These are phyloP conservation scores for Aurinia saxatilis DNA, from an alignment of 345 rosid species.

Conservation along the genomic window DNA sequence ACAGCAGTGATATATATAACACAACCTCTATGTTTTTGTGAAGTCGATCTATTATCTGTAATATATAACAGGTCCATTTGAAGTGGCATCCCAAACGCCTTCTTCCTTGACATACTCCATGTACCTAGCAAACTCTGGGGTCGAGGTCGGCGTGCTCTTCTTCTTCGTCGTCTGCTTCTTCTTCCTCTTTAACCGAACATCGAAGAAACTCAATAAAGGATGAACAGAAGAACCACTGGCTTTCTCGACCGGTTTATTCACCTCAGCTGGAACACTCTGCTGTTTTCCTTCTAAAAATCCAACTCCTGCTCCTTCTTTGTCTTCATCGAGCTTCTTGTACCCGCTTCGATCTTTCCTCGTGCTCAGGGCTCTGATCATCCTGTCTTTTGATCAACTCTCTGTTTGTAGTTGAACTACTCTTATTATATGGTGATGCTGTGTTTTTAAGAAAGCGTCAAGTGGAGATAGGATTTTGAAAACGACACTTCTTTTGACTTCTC, in stretches of 20 bases:
- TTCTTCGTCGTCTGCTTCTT: constrained; percentile 55
- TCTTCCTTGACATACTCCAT: constrained; percentile 67
- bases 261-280: constrained; percentile 2
- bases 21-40: background rate
- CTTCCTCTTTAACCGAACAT: constrained; percentile 25
- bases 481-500: constrained; percentile 29
- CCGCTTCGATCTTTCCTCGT: constrained; percentile 32
- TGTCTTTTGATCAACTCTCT: constrained; percentile 14
- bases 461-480: constrained; percentile 8
- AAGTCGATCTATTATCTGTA: constrained; percentile 26
- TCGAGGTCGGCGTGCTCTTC: constrained; percentile 55
- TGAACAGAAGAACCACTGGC: constrained; percentile 32
- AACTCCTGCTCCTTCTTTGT: constrained; percentile 4
- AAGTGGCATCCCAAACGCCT: constrained; percentile 52
- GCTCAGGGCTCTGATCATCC: constrained; percentile 65
- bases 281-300: constrained; percentile 10
- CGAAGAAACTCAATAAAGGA: constrained; percentile 53
- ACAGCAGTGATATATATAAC: background rate
- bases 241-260: constrained; percentile 28
- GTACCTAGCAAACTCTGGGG: constrained; percentile 64
- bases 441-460: constrained; percentile 1
- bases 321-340: constrained; percentile 44
- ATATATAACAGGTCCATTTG: constrained; percentile 44
- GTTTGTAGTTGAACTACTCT: background rate
- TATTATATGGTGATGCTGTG: background rate